Evolutionary conservation across 257 asterid species (phyloP).

Genomic region (Oldenlandia corymbosa): DNA sequence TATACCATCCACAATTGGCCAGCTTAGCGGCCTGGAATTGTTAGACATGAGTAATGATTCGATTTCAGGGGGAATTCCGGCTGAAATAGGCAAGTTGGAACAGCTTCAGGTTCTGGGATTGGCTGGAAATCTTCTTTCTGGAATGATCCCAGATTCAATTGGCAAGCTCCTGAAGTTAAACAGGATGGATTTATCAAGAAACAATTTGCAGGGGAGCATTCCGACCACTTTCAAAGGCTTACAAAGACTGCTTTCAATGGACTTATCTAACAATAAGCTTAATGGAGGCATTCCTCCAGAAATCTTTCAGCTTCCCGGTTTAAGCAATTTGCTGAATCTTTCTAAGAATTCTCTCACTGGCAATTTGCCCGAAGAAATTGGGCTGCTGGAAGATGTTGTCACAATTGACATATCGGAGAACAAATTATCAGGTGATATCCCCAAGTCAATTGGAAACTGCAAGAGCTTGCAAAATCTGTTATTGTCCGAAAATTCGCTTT

Average conservation of each 20-base stretch:
- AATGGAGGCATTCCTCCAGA: slow-evolving; percentile 43
- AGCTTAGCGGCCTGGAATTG: slow-evolving; percentile 31
- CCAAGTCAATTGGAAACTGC: slow-evolving; percentile 35
- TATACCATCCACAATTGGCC: slow-evolving; percentile 50
- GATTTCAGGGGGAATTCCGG: slow-evolving; percentile 47
- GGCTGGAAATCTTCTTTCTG: slow-evolving; percentile 35
- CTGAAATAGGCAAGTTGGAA: slow-evolving; percentile 37
- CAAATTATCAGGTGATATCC: slow-evolving; percentile 36
- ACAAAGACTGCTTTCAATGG: slow-evolving; percentile 30
- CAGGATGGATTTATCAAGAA: slow-evolving; percentile 45
- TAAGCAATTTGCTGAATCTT: slow-evolving; percentile 41
- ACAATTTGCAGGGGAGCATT: slow-evolving; percentile 39
- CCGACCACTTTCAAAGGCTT: slow-evolving; percentile 34
- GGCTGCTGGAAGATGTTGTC: slow-evolving; percentile 25
- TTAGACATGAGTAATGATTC: slow-evolving; percentile 28
- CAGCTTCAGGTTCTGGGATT: slow-evolving; percentile 31
- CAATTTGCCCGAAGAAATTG: slow-evolving; percentile 42
- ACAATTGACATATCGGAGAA: slow-evolving; percentile 40
- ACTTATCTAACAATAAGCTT: slow-evolving; percentile 44
- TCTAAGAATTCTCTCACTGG: slow-evolving; percentile 43
- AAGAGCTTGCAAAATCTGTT: slow-evolving; percentile 40
- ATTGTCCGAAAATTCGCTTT: slow-evolving; percentile 35
- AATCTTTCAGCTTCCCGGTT: slow-evolving; percentile 31
- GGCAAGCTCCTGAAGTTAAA: slow-evolving; percentile 39
- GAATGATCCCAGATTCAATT: slow-evolving; percentile 39